Base-by-base conservation (phyloP, 345 rosid species). In the Eutrema heterophyllum region DNA sequence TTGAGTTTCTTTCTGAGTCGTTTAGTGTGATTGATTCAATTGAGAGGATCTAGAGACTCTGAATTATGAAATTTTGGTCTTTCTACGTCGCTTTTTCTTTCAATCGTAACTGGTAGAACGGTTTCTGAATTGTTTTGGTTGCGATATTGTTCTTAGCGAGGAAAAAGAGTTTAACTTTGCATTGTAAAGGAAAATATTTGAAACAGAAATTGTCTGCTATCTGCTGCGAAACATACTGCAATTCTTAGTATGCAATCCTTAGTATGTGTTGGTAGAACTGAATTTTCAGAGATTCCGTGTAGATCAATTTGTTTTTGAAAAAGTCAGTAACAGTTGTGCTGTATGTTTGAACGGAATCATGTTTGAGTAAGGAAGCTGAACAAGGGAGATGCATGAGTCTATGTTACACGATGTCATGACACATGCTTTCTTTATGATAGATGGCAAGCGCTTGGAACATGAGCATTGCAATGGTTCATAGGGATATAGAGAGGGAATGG, bases 391-490 rank as follows among this genome's bases (percentile, higher is more conserved):
- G 81, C 74, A 77, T 86, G 78, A 81, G 76, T 82, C 58, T 67
- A 80, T 87, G 79, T 83, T 86, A 85, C 85, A 80, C 82, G 86
- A 83, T 87, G 75, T 84, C 84, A 84, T 90, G 93, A 93, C 91
- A 84, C 85, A 85, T 93, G 89, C 92, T 91, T 93, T 89, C 84
- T 90, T 85, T 83, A 87, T 90, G 90, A 85, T 74, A 49, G 93
- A 93, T 93, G 91, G 80, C 93, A 89, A 90, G 92, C 89, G 91
- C 92, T 88, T 88, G 96, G 97, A 82, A 86, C 85, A 69, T 85
- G 90, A 87, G 96, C 96, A 85, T 90, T 90, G 97, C 89, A 84
- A 87, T 87, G 89, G 83, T 90, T 83, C 91, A 74, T 93, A 88
- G 93, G 85, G 85, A 84, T 86, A 85, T 86, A 87, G 93, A 83